phyloP scores from a whole-genome alignment of 2,329 filamentous ascomycete genomes.

The Paradendryphiella salina region DNA sequence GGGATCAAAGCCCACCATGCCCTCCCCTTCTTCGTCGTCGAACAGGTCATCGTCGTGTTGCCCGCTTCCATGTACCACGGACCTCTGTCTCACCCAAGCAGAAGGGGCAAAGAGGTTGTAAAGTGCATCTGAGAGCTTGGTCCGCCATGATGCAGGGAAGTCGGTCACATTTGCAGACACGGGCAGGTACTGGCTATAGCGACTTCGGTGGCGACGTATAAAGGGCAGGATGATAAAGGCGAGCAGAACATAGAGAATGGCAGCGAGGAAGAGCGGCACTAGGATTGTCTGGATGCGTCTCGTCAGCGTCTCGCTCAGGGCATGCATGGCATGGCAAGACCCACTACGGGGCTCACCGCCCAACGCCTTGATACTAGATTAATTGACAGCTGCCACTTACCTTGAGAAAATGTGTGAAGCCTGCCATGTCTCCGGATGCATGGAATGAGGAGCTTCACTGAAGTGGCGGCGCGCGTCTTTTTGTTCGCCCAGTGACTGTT shows the following conservation, averaged over 20 bases:
- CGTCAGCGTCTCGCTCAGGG: neutral
- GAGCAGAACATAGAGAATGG: slow-evolving; percentile 49
- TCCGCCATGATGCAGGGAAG: slow-evolving; percentile 33
- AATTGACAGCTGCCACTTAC: slow-evolving; percentile 21
- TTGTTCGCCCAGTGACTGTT: no score
- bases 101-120: slow-evolving; percentile 43
- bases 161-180: slow-evolving; percentile 35
- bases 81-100: slow-evolving; percentile 26
- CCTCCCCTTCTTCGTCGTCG: slow-evolving; percentile 52
- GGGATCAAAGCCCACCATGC: slow-evolving; percentile 52
- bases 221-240: slow-evolving; percentile 51
- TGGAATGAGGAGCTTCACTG: slow-evolving; percentile 8
- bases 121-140: slow-evolving; percentile 43
- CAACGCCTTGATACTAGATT: neutral
- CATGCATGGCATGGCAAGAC: neutral
- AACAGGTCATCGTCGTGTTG: slow-evolving; percentile 48
- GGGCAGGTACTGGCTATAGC: slow-evolving; percentile 52
- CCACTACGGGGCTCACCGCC: neutral
- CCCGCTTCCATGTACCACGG: slow-evolving; percentile 38
- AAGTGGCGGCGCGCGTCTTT: slow-evolving; percentile 1
- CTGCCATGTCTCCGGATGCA: slow-evolving; percentile 34
- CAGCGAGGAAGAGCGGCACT: slow-evolving; percentile 52
- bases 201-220: slow-evolving; percentile 49
- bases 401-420: slow-evolving; percentile 42
- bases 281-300: slow-evolving; percentile 46